phyloP scores from a whole-genome alignment of 2,329 filamentous ascomycete genomes.

The Dothistroma septosporum region DNA sequence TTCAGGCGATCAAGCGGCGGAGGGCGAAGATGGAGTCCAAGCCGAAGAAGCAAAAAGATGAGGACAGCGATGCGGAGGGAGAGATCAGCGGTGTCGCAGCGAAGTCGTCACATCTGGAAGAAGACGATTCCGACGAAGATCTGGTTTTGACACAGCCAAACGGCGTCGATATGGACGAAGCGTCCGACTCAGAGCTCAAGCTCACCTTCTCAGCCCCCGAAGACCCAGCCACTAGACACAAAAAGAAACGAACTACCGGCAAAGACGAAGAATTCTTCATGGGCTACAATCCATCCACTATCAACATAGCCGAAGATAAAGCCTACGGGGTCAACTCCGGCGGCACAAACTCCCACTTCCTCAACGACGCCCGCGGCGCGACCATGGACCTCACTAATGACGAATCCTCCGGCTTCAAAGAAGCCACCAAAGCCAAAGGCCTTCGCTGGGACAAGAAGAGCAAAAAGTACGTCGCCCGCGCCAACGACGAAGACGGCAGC shows the following conservation, averaged over 20 bases:
- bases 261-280: conserved; percentile 91
- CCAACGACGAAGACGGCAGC: conserved; percentile 92
- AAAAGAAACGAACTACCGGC: conserved; percentile 51
- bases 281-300: conserved; percentile 81
- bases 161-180: conserved; percentile 39
- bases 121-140: conserved; percentile 36
- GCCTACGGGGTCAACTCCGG: conserved; percentile 91
- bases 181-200: conserved; percentile 54
- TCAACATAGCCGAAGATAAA: conserved; percentile 80
- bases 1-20: conserved; percentile 63
- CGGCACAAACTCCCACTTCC: conserved; percentile 64
- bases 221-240: conserved; percentile 12
- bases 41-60: conserved; percentile 43
- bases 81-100: conserved; percentile 33
- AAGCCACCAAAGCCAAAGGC: conserved; percentile 64
- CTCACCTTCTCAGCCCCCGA: conserved; percentile 43
- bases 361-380: conserved; percentile 77
- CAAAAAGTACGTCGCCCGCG: conserved; percentile 87
- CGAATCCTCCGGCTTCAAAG: conserved; percentile 70
- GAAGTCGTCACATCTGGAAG: conserved; percentile 41
- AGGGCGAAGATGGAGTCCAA: conserved; percentile 64
- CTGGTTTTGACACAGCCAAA: conserved; percentile 34
- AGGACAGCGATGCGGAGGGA: conserved; percentile 17
- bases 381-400: conserved; percentile 93
- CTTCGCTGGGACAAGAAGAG: conserved; percentile 97